phyloP scores from a whole-genome alignment of 208 protist genomes.

The Leishmania tropica region DNA sequence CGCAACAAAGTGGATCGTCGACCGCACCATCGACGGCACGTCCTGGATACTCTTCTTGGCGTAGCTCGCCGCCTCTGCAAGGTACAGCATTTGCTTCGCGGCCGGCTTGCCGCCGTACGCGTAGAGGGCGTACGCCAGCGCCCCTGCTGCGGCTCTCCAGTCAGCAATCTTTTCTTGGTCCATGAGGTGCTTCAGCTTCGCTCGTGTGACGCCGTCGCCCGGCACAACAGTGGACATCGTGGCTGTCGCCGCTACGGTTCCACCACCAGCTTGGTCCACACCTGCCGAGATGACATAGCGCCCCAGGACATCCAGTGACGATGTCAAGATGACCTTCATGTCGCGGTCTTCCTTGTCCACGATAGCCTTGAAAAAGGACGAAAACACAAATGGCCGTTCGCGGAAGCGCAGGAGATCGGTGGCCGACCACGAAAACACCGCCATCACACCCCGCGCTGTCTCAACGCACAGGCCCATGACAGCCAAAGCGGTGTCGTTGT shows the following conservation, averaged over 20 bases:
- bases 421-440: slow-evolving; percentile 30
- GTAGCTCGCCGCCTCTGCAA: slow-evolving; percentile 23
- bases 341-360: slow-evolving; percentile 39
- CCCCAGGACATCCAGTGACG: slow-evolving; percentile 34
- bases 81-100: slow-evolving; percentile 19
- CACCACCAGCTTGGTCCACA: not conserved
- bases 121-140: slow-evolving; percentile 30
- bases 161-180: slow-evolving; percentile 18
- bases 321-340: slow-evolving; percentile 23
- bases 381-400: slow-evolving; percentile 37
- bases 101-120: slow-evolving; percentile 15
- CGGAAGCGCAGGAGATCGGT: slow-evolving; percentile 37
- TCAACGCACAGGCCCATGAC: slow-evolving; percentile 33
- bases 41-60: slow-evolving; percentile 16
- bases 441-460: slow-evolving; percentile 23
- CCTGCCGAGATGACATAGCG: slow-evolving; percentile 27
- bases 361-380: slow-evolving; percentile 24
- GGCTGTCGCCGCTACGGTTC: not conserved
- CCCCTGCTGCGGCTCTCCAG: slow-evolving; percentile 19
- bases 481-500: slow-evolving; percentile 12
- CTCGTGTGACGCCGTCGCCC: slow-evolving; percentile 1
- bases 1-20: slow-evolving; percentile 44
- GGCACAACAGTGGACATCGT: not conserved
- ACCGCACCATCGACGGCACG: slow-evolving; percentile 18
- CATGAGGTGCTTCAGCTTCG: slow-evolving; percentile 22